Evolutionary conservation across 305 asterid genomes (phyloP).

Genomic region (Galium porrigens): DNA sequence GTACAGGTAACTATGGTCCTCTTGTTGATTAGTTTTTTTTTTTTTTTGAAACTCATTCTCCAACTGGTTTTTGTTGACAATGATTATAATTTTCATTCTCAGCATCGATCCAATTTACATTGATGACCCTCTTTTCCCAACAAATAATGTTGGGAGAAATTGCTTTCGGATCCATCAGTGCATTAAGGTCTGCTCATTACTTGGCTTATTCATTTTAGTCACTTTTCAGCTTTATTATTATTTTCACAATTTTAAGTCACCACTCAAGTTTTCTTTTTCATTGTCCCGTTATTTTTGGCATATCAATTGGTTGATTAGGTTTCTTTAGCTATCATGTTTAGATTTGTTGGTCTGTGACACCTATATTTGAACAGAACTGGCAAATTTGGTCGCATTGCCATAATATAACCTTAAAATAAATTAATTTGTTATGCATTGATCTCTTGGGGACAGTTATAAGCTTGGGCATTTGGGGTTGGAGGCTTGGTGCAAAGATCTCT

Average conservation of each 20-base stretch:
- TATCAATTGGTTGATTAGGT: background rate
- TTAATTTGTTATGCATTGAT: background rate
- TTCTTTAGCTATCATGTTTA: background rate
- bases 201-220: slow-evolving; percentile 6
- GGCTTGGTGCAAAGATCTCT: background rate
- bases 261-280: background rate
- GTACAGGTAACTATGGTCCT: slow-evolving; percentile 43
- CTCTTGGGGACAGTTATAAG: background rate
- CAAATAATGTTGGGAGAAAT: slow-evolving; percentile 94
- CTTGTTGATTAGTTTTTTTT: slow-evolving; percentile 2
- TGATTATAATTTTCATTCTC: slow-evolving; percentile 20
- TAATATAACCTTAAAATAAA: background rate
- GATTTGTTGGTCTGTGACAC: background rate
- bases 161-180: slow-evolving; percentile 99
- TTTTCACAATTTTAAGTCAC: background rate
- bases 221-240: background rate
- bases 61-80: background rate
- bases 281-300: background rate
- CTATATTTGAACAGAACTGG: background rate
- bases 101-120: slow-evolving; percentile 93
- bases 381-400: background rate
- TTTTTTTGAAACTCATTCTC: background rate
- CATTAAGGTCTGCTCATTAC: slow-evolving; percentile 55
- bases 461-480: background rate
- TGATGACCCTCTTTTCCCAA: slow-evolving; percentile 78